A percentile compares a stretch with the other conserved stretches of the same genome.
These are phyloP conservation scores for Arabidopsis suecica DNA, from an alignment of 345 rosid genomes.

Conservation along the genomic window DNA sequence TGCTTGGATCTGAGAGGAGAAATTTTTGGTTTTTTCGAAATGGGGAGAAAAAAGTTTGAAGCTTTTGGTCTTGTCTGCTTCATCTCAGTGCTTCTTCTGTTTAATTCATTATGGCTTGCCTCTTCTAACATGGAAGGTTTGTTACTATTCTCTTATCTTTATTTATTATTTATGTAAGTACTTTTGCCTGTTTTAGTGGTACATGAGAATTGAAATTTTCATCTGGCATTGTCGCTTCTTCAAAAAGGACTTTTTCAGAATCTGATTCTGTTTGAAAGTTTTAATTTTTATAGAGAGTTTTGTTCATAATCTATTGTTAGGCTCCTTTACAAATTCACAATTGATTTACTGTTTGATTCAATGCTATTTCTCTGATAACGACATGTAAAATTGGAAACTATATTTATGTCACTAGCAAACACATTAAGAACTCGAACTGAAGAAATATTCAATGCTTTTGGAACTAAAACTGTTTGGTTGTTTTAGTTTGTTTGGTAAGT, in stretches of 20 bases:
- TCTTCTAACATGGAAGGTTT: conserved; percentile 87
- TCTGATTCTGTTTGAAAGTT: conserved; percentile 38
- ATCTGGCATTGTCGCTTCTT: conserved; percentile 34
- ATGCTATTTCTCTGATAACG: too few species aligned
- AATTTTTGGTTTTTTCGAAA: conserved; percentile 39
- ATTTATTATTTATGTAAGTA: conserved; percentile 2
- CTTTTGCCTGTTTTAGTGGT: conserved; percentile 23
- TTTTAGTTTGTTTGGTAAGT: background rate
- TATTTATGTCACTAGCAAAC: background rate
- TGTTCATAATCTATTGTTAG: background rate
- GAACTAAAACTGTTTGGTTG: background rate
- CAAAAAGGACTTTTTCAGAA: conserved; percentile 2
- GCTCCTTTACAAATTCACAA: background rate
- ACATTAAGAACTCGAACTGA: background rate
- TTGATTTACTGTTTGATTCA: too few species aligned
- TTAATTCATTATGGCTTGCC: conserved; percentile 57
- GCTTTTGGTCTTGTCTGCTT: conserved; percentile 53
- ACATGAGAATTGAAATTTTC: conserved; percentile 14
- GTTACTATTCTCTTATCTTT: conserved; percentile 32
- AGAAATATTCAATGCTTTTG: background rate
- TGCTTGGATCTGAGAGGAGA: conserved; percentile 73
- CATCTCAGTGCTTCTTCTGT: conserved; percentile 57
- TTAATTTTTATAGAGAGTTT: background rate
- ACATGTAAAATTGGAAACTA: background rate
- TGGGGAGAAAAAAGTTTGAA: conserved; percentile 52